Base-by-base conservation (phyloP, 192 early-diverging fungal genomes). In the Coemansia sp. region DNA sequence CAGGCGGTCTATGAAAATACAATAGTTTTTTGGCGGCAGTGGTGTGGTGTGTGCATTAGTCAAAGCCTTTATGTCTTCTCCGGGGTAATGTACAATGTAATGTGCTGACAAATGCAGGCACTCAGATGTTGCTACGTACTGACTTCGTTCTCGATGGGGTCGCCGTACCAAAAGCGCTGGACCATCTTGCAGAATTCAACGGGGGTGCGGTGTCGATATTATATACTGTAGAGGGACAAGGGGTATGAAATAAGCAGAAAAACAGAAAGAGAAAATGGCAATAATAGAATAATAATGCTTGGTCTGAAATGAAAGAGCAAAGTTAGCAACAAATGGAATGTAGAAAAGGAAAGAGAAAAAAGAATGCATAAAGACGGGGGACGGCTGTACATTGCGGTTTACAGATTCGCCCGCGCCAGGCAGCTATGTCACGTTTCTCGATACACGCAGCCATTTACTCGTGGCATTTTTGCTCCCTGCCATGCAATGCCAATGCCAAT, bases 1-100 rank as follows among this genome's bases (percentile, higher is more conserved):
- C 32, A 94, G 91, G 35, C 81, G 85, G 37, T 86, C 88, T 86
- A 77, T 17, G 55, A 38, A 32, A 53, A n/a, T 35, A 34, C 37
- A 46, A 50, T 29, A 29, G 32, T n/a, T n/a, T n/a, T n/a, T n/a
- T n/a, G n/a, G n/a, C n/a, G n/a, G n/a, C n/a, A n/a, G n/a, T n/a
- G n/a, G n/a, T n/a, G n/a, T n/a, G n/a, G n/a, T n/a, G n/a, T n/a
- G n/a, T n/a, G n/a, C n/a, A n/a, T n/a, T n/a, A n/a, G n/a, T n/a
- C n/a, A n/a, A n/a, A n/a, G n/a, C n/a, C n/a, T n/a, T n/a, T n/a
- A n/a, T n/a, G n/a, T n/a, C n/a, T n/a, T n/a, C n/a, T n/a, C n/a
- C n/a, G n/a, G n/a, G n/a, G n/a, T n/a, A n/a, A n/a, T n/a, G n/a
- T n/a, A n/a, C n/a, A n/a, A n/a, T n/a, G n/a, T n/a, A n/a, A n/a